Evolutionary conservation across 257 asterid species (phyloP).

Genomic region (Solanum raphanifolium): DNA sequence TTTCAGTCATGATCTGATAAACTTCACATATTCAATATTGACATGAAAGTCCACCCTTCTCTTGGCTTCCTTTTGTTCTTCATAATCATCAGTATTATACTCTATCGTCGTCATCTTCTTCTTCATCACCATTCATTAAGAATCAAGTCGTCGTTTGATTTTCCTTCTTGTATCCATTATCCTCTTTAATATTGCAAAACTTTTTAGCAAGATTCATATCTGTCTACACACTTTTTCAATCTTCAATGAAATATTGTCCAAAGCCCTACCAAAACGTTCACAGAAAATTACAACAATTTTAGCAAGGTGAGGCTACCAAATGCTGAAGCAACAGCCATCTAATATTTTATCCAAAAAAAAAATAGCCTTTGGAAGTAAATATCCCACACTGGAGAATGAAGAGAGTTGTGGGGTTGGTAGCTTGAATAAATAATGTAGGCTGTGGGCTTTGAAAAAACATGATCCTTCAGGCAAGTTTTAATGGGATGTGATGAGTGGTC

Average conservation of each 20-base stretch:
- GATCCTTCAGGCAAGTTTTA: background rate
- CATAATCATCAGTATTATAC: background rate
- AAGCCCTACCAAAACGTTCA: background rate
- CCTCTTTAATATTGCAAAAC: background rate
- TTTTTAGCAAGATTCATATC: background rate
- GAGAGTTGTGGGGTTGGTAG: background rate
- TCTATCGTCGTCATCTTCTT: background rate
- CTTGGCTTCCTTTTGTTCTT: background rate
- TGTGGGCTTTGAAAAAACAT: rapidly evolving
- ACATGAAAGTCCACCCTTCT: background rate
- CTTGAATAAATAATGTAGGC: background rate
- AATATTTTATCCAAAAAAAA: background rate
- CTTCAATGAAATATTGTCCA: background rate
- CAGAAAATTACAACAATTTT: background rate
- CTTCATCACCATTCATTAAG: background rate
- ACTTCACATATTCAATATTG: background rate
- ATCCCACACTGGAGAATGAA: background rate
- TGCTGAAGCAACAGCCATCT: background rate
- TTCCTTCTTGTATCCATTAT: background rate
- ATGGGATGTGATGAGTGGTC: background rate
- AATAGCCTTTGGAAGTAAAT: background rate
- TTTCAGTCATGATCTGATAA: background rate
- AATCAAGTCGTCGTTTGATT: background rate
- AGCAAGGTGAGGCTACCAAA: background rate
- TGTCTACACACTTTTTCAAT: background rate